Conservation (phyloP, 2,329 filamentous ascomycete species). For the Nectriaceae sp. region DNA sequence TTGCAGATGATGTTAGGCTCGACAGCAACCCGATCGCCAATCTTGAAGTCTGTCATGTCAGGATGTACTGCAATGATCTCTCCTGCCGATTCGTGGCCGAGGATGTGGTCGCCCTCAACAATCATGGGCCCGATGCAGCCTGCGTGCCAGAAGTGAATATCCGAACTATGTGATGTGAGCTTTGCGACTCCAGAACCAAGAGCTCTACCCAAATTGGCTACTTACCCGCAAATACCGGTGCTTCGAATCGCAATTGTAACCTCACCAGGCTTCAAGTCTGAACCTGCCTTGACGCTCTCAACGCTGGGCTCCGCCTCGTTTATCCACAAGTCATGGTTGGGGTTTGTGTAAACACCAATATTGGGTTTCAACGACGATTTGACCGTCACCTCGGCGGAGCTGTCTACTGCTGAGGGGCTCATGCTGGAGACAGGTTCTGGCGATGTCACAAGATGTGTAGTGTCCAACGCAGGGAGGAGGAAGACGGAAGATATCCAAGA, state of each 20-base stretch:
- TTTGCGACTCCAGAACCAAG: not conserved
- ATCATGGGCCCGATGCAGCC: slow-evolving; percentile 97
- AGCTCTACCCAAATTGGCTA: slow-evolving; percentile 9
- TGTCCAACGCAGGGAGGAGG: slow-evolving; percentile 7
- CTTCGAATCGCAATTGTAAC: slow-evolving; percentile 88
- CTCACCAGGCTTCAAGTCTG: slow-evolving; percentile 75
- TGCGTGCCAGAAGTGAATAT: slow-evolving; percentile 96
- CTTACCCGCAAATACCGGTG: slow-evolving; percentile 92
- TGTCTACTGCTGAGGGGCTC: slow-evolving; percentile 38
- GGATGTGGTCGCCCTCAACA: slow-evolving; percentile 83
- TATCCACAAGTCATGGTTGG: slow-evolving; percentile 88
- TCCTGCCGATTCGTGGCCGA: slow-evolving; percentile 92
- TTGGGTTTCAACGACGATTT: slow-evolving; percentile 66
- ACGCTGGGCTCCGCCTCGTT: slow-evolving; percentile 74
- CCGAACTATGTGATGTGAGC: slow-evolving; percentile 59
- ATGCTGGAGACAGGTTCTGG: slow-evolving; percentile 24
- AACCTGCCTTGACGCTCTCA: slow-evolving; percentile 70
- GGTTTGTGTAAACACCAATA: slow-evolving; percentile 96
- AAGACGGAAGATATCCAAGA: slow-evolving; percentile 8
- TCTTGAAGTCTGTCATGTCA: slow-evolving; percentile 74
- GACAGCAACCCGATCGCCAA: slow-evolving; percentile 89
- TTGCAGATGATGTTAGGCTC: slow-evolving; percentile 94
- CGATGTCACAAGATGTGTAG: slow-evolving; percentile 9
- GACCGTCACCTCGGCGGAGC: slow-evolving; percentile 23
- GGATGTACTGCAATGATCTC: slow-evolving; percentile 80